A percentile compares a stretch with the other conserved stretches of the same genome.
Conservation (phyloP, 2,329 filamentous ascomycete species). For the Neobulgaria alba region DNA sequence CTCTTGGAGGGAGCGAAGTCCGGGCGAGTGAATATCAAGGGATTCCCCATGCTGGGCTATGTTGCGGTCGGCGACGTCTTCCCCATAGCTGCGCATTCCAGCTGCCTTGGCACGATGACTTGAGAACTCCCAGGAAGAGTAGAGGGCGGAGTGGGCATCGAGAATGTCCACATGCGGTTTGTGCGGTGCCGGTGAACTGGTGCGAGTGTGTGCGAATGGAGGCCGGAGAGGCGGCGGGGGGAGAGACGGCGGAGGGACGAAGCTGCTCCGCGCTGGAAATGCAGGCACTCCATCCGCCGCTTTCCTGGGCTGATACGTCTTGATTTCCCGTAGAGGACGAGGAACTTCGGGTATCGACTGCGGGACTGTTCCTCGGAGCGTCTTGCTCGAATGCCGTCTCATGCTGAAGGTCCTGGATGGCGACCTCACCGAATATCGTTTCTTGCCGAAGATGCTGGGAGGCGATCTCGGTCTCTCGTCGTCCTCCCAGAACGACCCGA, state of each 20-base stretch:
- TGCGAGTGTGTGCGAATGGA: background rate
- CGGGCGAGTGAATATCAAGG: slow-evolving; percentile 11
- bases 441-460: background rate
- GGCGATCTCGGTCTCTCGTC: background rate
- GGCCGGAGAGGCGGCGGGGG: background rate
- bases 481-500: background rate
- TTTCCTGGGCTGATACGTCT: background rate
- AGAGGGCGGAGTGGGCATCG: slow-evolving; percentile 47
- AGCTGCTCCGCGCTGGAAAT: background rate
- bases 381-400: background rate
- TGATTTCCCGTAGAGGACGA: background rate
- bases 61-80: slow-evolving; percentile 57
- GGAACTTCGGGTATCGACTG: background rate
- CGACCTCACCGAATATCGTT: background rate
- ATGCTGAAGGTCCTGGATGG: background rate
- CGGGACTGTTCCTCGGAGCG: background rate
- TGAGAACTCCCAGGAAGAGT: slow-evolving; percentile 32
- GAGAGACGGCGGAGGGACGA: too few species aligned
- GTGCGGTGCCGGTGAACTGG: slow-evolving; percentile 7
- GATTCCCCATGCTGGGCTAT: slow-evolving; percentile 6
- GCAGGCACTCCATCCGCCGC: background rate
- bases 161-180: slow-evolving; percentile 42
- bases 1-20: slow-evolving; percentile 17
- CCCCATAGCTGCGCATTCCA: slow-evolving; percentile 48
- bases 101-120: slow-evolving; percentile 39